Evolutionary conservation across 2,329 filamentous ascomycete species (phyloP), one percentile per base, ranked within the genome.

Genomic region (Exophiala viscosa): DNA sequence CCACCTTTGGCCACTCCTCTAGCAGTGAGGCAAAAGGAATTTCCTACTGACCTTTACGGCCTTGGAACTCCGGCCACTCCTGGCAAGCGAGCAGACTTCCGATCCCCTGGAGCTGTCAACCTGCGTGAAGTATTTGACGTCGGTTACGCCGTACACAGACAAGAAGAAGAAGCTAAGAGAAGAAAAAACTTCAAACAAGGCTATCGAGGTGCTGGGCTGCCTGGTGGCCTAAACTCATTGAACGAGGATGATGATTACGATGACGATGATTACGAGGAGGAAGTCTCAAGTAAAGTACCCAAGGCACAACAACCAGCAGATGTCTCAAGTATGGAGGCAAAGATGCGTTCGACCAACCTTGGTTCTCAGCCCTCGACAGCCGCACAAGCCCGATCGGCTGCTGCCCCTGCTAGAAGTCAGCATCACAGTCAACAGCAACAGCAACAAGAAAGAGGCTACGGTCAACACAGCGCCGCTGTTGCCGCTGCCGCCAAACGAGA

Each of bases 111-210:
- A 45, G 91, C 90, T 2, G 86, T 99, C 71, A 97, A 97, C 67
- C 76, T 99, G 10, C 89, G 93, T 54, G 93, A 99, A 70, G 91
- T 97, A 2, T 99, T 99, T 62, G 93, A 99, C 65, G 92, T 99
- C 44, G 87, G 90, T n/a, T 99, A 99, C 65, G 92, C 93, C 7
- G 93, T 99, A 7, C 93, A 97, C 68, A 80, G 93, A 42, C 90
- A 97, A 70, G 93, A 97, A 71, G 93, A 99, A 68, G 93, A 97
- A 70, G 86, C 84, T 64, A 97, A 96, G 74, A 85, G 90, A 48
- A 83, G 90, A 59, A 95, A 95, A 70, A 88, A 95, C 66, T 81
- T 91, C 62, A 76, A 82, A 73, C 77, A 91, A 77, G 81, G 87
- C 63, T 76, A 86, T 74, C 69, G 85, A 65, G 73, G 84, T 57